Base-by-base conservation (phyloP, 2,329 filamentous ascomycete genomes). In the Apiospora marii region DNA sequence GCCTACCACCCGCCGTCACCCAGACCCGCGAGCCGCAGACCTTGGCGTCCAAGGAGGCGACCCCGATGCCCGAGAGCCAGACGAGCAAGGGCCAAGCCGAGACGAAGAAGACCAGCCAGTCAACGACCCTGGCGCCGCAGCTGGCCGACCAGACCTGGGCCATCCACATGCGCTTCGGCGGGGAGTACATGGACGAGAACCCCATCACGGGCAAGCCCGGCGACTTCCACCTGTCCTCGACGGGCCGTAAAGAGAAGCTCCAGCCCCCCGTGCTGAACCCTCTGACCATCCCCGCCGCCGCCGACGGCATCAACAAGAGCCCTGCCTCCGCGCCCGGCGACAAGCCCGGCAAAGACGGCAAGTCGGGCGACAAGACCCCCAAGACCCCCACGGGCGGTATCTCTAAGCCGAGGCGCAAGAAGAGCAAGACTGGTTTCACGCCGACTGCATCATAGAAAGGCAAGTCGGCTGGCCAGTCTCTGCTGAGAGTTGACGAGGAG, bases 171-270 rank as follows among this genome's bases (percentile, higher is more conserved):
- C 86, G 85, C 74, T 89, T 88, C 75, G 90, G 90, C 49, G 87
- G 89, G 68, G 90, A 92, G 75, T 92, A 90, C 78, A 88, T 92
- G 81, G 89, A 92, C 80, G 89, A 92, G 80, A 92, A 91, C 75
- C 90, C 90, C 58, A 92, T 92, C 76, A 92, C 90, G 0, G 91
- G 91, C 68, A 86, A 87, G 43, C 91, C 91, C 0, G 91, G 91
- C 69, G 89, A 91, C 71, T 92, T 92, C 80, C 89, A 92, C 75
- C 85, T 92, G 14, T 87, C 88, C 12, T 90, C 89, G 10, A 91
- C 89, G 0, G 90, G 90, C 1, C 86, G 89, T 71, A 88, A 88
- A 77, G 80, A 83, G 70, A 84, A 82, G 72, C 74, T 82, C 19
- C 76, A 76, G 43, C 73, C 77, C 12, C 74, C 78, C 12, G 72